phyloP scores from a whole-genome alignment of 495 filamentous ascomycete genomes.

The Aspergillus carlsbadensis region DNA sequence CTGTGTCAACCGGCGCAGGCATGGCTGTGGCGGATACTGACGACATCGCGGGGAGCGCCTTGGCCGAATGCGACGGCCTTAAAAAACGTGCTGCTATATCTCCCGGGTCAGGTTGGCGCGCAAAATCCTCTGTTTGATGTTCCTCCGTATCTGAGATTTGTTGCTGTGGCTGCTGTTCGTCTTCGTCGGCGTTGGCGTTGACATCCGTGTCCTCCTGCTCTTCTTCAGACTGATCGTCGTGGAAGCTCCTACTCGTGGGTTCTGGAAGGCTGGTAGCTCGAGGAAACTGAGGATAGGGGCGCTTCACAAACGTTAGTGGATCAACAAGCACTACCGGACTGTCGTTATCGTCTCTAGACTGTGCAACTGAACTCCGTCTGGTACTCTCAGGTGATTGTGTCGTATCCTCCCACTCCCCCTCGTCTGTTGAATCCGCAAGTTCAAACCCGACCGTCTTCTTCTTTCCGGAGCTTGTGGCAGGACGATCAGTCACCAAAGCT shows the following conservation, averaged over 20 bases:
- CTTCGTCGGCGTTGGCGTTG: conserved; percentile 23
- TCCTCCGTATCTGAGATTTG: conserved; percentile 18
- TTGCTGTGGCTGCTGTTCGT: conserved; percentile 15
- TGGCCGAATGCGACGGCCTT: conserved; percentile 42
- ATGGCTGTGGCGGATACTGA: conserved; percentile 48
- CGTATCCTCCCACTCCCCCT: conserved; percentile 51
- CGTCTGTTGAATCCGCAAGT: conserved; percentile 45
- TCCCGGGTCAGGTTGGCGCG: conserved; percentile 27
- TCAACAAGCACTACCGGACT: conserved; percentile 43
- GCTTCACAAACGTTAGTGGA: conserved; percentile 49
- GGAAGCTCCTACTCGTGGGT: conserved; percentile 37
- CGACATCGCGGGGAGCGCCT: conserved; percentile 49
- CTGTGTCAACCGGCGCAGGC: conserved; percentile 29
- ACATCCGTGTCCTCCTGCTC: conserved; percentile 20
- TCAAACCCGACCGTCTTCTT: conserved; percentile 52
- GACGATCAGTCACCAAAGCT: conserved; percentile 37
- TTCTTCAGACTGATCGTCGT: conserved; percentile 16
- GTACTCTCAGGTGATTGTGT: conserved; percentile 53
- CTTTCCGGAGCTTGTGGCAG: conserved; percentile 36
- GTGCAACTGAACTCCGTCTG: conserved; percentile 44
- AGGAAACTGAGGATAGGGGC: conserved; percentile 43
- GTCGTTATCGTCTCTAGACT: conserved; percentile 40
- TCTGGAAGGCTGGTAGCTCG: conserved; percentile 48
- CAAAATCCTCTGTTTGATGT: conserved; percentile 13
- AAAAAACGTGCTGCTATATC: conserved; percentile 43